These are phyloP conservation scores for Chimonanthus praecox DNA, from an alignment of 164 flowering plant species.

Conservation along the genomic window DNA sequence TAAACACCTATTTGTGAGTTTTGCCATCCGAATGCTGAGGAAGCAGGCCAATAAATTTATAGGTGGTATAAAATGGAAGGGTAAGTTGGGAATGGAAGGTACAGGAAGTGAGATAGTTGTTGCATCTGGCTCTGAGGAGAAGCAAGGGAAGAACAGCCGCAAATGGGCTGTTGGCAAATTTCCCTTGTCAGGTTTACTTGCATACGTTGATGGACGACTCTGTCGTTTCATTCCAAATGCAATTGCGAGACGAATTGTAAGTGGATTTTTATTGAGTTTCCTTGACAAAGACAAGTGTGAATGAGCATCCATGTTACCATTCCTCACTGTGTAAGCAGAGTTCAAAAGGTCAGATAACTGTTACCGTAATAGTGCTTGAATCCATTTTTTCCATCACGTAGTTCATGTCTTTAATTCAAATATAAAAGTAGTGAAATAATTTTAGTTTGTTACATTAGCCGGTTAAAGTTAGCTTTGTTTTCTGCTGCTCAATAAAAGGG, in stretches of 20 bases:
- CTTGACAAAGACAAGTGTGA: slow-evolving; percentile 49
- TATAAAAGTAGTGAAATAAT: too few relatives aligned
- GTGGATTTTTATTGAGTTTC: slow-evolving; percentile 84
- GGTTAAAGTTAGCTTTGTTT: too few relatives aligned
- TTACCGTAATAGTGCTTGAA: not conserved
- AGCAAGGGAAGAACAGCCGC: slow-evolving; percentile 22
- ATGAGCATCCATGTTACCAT: slow-evolving; percentile 4
- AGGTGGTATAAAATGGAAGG: slow-evolving; percentile 30
- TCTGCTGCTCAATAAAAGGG: too few relatives aligned
- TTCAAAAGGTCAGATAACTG: not conserved
- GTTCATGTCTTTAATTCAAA: too few relatives aligned
- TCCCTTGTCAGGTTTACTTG: slow-evolving; percentile 64
- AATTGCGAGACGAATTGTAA: slow-evolving; percentile 75
- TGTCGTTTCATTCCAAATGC: slow-evolving; percentile 77
- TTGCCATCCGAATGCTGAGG: slow-evolving; percentile 61
- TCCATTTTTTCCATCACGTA: not conserved
- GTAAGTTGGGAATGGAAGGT: slow-evolving; percentile 13
- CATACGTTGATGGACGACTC: slow-evolving; percentile 88
- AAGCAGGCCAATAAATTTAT: slow-evolving; percentile 43
- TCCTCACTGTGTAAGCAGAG: too few relatives aligned
- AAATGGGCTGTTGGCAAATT: slow-evolving; percentile 58
- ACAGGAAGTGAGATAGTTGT: slow-evolving; percentile 23
- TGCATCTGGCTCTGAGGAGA: slow-evolving; percentile 10
- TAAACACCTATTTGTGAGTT: slow-evolving; percentile 84
- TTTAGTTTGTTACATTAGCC: too few relatives aligned